Evolutionary conservation across 2,329 filamentous ascomycete genomes (phyloP).

Genomic region (Falciphora oryzae): DNA sequence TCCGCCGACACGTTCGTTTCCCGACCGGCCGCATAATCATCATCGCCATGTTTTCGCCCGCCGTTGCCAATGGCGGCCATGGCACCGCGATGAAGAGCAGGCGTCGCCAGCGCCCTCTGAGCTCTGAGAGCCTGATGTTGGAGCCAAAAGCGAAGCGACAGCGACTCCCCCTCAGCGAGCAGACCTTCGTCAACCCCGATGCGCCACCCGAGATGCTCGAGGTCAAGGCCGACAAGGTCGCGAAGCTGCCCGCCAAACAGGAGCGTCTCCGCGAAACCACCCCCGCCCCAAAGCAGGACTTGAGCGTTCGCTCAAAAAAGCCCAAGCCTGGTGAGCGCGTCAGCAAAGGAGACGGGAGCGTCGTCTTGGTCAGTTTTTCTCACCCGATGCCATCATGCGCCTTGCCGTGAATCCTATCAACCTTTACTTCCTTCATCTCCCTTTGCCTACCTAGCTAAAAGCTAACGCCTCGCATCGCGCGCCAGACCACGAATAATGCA

Average conservation of each 20-base stretch:
- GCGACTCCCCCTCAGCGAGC: slow-evolving; percentile 50
- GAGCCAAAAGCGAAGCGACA: slow-evolving; percentile 61
- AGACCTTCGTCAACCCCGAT: slow-evolving; percentile 50
- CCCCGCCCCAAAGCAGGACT: slow-evolving; percentile 41
- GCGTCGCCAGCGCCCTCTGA: slow-evolving; percentile 54
- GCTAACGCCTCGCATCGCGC: slow-evolving; percentile 15
- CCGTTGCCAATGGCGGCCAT: slow-evolving; percentile 44
- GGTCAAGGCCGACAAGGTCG: slow-evolving; percentile 47
- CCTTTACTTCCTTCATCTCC: neutral
- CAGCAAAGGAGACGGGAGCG: slow-evolving; percentile 61
- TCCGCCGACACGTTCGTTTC: neutral
- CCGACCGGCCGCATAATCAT: slow-evolving; percentile 13
- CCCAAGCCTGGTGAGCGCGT: slow-evolving; percentile 55
- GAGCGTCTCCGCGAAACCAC: slow-evolving; percentile 24
- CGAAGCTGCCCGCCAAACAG: slow-evolving; percentile 37
- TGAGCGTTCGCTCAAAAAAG: slow-evolving; percentile 58
- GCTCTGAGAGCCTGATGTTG: slow-evolving; percentile 46
- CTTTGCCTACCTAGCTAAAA: neutral
- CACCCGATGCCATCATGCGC: neutral
- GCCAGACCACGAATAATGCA: slow-evolving; percentile 73
- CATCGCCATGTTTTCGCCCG: slow-evolving; percentile 53
- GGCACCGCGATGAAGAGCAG: slow-evolving; percentile 54
- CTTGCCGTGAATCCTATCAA: slow-evolving; percentile 13
- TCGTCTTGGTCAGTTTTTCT: slow-evolving; percentile 47
- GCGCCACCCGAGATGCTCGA: slow-evolving; percentile 48